Evolutionary conservation across 768 basidiomycete species (phyloP), one percentile per base, ranked within the genome.

Genomic region (Phanerochaete sordida): DNA sequence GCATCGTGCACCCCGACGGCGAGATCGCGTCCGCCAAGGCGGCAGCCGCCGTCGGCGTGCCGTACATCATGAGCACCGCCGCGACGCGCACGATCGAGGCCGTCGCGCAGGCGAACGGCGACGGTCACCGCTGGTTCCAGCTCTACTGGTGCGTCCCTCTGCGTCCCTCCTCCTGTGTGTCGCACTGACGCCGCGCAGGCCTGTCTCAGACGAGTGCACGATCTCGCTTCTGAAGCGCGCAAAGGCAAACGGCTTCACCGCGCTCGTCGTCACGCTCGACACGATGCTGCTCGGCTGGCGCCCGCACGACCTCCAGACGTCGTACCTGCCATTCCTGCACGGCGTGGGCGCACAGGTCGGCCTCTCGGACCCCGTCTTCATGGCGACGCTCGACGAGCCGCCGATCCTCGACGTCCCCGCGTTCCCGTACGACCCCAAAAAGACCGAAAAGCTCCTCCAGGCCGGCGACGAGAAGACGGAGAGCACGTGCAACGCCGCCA

Each of bases 221-320:
- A 68, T 85, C 33, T 91, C 89, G 21, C 57, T 93, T 24, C 79
- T 93, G 24, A 73, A 75, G 15, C 83, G 91, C 2, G 87, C 84
- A 11, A 89, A 90, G 70, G 77, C 74, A 0, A 82, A 72, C 56
- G 87, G 87, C 15, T 93, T 83, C 73, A 82, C 76, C 3, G 83
- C 85, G 16, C 84, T 93, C 37, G 83, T 93, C n/a, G 78, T 93
- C 64, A 92, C 91, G 0, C 77, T 92, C 13, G 91, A 93, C 71
- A 88, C 89, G 1, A 86, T 86, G 81, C 58, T 74, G 0, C 72
- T 91, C 31, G 91, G 89, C 23, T 93, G 87, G 88, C 84, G 89
- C 2, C 89, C 89, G 5, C 85, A 88, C 70, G 91, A 93, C 68
- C 75, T 93, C 56, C 78, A 83, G 52, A 79, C 72, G 4, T 75